Conservation (phyloP, 139 green algal species). For the Marvania coccoides region DNA sequence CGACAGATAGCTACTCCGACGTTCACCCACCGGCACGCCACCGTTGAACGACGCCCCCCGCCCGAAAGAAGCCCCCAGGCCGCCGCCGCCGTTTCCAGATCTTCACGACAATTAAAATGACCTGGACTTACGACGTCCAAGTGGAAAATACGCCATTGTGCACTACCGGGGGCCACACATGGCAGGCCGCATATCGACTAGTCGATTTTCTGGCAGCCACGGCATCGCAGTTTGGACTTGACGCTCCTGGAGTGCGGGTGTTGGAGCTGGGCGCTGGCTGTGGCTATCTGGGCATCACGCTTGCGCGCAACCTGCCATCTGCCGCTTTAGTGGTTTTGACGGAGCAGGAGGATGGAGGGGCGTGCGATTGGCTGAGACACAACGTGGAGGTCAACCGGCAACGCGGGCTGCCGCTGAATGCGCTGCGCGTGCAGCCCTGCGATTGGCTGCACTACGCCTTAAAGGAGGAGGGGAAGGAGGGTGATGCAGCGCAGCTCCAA, state of each 20-base stretch:
- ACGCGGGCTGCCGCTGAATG: not conserved
- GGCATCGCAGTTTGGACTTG: not conserved
- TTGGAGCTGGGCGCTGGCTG: conserved; percentile 52
- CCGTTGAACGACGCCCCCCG: no score
- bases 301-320: conserved; percentile 42
- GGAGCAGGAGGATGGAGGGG: conserved; percentile 25
- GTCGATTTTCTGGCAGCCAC: not conserved
- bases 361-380: conserved; percentile 21
- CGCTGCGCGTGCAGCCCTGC: conserved; percentile 7
- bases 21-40: no score
- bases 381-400: conserved; percentile 37
- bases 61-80: no score
- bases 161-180: conserved; percentile 20
- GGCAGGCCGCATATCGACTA: conserved; percentile 16
- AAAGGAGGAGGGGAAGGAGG: not conserved
- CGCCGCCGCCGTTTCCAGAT: no score
- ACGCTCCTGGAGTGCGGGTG: conserved; percentile 6
- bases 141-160: conserved; percentile 10
- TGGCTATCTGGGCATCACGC: conserved; percentile 37
- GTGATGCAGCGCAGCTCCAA: not conserved
- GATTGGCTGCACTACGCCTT: not conserved
- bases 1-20: no score
- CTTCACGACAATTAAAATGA: no score
- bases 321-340: conserved; percentile 26
- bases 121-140: conserved; percentile 1